A percentile compares a stretch with the other conserved stretches of the same genome.
These are phyloP conservation scores for Pyrenula massariospora DNA, from an alignment of 495 filamentous ascomycete genomes.

Conservation along the genomic window DNA sequence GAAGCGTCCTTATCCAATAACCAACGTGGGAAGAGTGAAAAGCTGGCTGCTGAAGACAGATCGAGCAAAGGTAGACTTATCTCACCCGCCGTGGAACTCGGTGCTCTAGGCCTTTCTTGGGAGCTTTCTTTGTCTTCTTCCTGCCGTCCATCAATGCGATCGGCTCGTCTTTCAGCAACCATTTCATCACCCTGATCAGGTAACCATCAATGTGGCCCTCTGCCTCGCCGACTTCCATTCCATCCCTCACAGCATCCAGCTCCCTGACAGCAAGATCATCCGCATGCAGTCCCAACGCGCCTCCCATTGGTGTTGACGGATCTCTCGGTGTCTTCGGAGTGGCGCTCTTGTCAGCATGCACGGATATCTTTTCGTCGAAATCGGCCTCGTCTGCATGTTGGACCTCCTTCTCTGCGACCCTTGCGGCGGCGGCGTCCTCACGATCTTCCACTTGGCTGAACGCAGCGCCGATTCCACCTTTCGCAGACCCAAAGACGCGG, in stretches of 20 bases:
- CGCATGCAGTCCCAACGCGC: background rate
- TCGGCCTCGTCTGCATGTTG: slow-evolving; percentile 78
- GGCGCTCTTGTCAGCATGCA: slow-evolving; percentile 27
- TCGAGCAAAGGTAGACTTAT: too few species aligned
- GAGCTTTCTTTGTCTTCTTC: slow-evolving; percentile 52
- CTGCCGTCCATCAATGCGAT: slow-evolving; percentile 71
- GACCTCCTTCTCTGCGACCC: slow-evolving; percentile 78
- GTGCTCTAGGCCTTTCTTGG: slow-evolving; percentile 63
- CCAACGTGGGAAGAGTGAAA: too few species aligned
- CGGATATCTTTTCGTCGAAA: slow-evolving; percentile 60
- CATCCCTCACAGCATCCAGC: slow-evolving; percentile 18
- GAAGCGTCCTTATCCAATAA: too few species aligned
- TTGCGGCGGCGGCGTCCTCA: slow-evolving; percentile 82
- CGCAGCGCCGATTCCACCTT: slow-evolving; percentile 39
- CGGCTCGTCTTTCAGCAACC: slow-evolving; percentile 64
- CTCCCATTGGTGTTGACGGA: background rate
- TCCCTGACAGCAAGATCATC: slow-evolving; percentile 6
- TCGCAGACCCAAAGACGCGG: slow-evolving; percentile 54
- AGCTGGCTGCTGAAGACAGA: too few species aligned
- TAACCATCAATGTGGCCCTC: slow-evolving; percentile 68
- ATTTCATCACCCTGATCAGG: slow-evolving; percentile 67
- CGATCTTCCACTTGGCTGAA: slow-evolving; percentile 84
- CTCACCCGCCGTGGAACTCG: slow-evolving; percentile 11
- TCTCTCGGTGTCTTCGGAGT: slow-evolving; percentile 13
- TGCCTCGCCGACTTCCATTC: slow-evolving; percentile 21